These are phyloP conservation scores for Lentinula lateritia DNA, from an alignment of 768 basidiomycete genomes.

Conservation along the genomic window DNA sequence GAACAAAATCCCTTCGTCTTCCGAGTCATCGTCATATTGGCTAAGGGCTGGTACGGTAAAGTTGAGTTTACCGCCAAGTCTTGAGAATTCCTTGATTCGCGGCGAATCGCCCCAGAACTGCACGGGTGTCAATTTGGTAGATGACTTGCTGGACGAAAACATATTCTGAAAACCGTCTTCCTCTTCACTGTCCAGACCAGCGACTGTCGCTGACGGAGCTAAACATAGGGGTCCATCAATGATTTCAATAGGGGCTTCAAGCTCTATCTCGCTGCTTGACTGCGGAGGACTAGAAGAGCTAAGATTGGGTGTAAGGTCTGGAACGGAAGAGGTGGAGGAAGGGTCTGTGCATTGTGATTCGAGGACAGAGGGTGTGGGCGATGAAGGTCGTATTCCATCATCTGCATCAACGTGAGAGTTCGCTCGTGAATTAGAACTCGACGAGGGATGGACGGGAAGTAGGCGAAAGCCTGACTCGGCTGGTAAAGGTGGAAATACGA, in stretches of 20 bases:
- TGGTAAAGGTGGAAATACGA: constrained; percentile 73
- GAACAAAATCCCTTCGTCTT: not conserved
- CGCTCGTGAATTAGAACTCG: constrained; percentile 11
- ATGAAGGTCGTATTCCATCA: constrained; percentile 7
- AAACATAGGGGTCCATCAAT: not conserved
- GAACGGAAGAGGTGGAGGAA: constrained; percentile 39
- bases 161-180: constrained; percentile 18
- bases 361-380: constrained; percentile 8
- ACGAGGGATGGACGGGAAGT: constrained; percentile 9
- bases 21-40: not conserved
- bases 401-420: constrained; percentile 19
- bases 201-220: constrained; percentile 9
- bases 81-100: constrained; percentile 20
- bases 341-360: constrained; percentile 8
- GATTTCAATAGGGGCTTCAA: constrained; percentile 3
- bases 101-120: constrained; percentile 37
- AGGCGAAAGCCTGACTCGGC: constrained; percentile 37
- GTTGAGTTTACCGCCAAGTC: constrained; percentile 35
- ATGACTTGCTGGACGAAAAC: constrained; percentile 25
- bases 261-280: constrained; percentile 15
- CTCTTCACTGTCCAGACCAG: constrained; percentile 11
- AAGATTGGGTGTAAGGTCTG: constrained; percentile 57
- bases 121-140: constrained; percentile 34
- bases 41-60: not conserved
- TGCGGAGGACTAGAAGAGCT: constrained; percentile 62